Conservation (phyloP, 352 stramenopile species). For the Plasmopara viticola region DNA sequence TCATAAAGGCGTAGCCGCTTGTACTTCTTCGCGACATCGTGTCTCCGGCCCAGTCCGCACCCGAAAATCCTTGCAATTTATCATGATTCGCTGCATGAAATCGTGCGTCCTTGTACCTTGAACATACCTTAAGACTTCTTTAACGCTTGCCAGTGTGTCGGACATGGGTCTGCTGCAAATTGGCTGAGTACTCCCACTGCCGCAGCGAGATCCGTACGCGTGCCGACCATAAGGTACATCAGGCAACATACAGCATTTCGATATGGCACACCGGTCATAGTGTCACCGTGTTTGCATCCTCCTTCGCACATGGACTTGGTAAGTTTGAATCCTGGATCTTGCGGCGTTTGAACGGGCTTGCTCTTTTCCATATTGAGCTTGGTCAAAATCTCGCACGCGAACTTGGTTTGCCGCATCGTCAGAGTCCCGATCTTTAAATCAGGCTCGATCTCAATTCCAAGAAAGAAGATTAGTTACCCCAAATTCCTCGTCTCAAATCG, state of each 20-base stretch:
- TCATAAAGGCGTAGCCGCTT: too few species aligned
- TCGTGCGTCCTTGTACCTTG: neutral
- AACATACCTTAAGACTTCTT: neutral
- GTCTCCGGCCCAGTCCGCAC: neutral
- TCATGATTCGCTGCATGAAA: neutral
- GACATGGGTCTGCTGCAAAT: neutral
- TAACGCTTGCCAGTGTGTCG: too few species aligned
- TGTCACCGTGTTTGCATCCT: neutral
- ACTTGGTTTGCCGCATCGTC: neutral
- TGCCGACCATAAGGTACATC: neutral
- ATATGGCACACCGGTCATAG: neutral
- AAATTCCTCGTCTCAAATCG: neutral
- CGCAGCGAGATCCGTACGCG: neutral
- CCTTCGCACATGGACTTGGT: too few species aligned
- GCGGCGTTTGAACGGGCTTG: neutral
- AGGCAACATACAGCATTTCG: neutral
- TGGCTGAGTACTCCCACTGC: neutral
- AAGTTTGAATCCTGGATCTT: neutral
- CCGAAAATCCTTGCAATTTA: neutral
- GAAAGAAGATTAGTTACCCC: neutral
- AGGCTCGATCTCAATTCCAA: neutral
- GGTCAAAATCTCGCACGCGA: neutral
- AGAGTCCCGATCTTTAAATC: neutral
- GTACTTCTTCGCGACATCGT: neutral
- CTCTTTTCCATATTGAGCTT: neutral